Evolutionary conservation across 1,139 yeast species (phyloP).

Genomic region (Geotrichum klebahnii): DNA sequence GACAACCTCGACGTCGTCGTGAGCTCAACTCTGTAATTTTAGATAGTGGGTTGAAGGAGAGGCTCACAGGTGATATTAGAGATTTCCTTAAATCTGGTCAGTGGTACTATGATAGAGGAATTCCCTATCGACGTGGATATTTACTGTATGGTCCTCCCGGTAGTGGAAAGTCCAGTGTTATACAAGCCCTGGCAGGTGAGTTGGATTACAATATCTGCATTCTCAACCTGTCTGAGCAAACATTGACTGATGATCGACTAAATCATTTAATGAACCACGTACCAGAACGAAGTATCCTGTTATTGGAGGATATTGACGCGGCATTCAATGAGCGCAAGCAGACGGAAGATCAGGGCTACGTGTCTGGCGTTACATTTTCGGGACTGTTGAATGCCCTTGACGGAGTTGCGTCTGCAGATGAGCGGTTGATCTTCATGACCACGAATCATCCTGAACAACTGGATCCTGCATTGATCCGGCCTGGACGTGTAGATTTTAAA

Average conservation of each 20-base stretch:
- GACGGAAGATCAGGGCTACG: conserved; percentile 60
- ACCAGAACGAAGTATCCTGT: conserved; percentile 79
- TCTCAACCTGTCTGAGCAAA: conserved; percentile 81
- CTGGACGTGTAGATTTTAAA: conserved; percentile 90
- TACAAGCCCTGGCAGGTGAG: conserved; percentile 95
- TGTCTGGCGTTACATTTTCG: conserved; percentile 88
- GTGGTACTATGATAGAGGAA: conserved; percentile 95
- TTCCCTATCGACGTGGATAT: conserved; percentile 95
- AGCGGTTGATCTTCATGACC: conserved; percentile 94
- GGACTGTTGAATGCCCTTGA: conserved; percentile 91
- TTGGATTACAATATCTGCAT: conserved; percentile 93
- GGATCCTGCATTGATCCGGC: conserved; percentile 73
- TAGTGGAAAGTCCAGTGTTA: conserved; percentile 90
- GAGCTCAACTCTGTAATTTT: conserved; percentile 78
- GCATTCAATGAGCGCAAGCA: conserved; percentile 85
- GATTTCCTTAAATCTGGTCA: conserved; percentile 76
- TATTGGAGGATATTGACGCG: conserved; percentile 92
- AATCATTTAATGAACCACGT: conserved; percentile 95
- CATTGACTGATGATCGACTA: conserved; percentile 86
- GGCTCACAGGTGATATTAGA: conserved; percentile 62
- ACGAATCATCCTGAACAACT: conserved; percentile 92
- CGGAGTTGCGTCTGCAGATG: conserved; percentile 98
- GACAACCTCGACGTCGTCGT: conserved; percentile 89
- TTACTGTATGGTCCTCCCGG: conserved; percentile 97
- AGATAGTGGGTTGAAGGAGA: conserved; percentile 67